Evolutionary conservation across 2,329 filamentous ascomycete species (phyloP), one percentile per base, ranked within the genome.

Genomic region (Colletotrichum sp.): DNA sequence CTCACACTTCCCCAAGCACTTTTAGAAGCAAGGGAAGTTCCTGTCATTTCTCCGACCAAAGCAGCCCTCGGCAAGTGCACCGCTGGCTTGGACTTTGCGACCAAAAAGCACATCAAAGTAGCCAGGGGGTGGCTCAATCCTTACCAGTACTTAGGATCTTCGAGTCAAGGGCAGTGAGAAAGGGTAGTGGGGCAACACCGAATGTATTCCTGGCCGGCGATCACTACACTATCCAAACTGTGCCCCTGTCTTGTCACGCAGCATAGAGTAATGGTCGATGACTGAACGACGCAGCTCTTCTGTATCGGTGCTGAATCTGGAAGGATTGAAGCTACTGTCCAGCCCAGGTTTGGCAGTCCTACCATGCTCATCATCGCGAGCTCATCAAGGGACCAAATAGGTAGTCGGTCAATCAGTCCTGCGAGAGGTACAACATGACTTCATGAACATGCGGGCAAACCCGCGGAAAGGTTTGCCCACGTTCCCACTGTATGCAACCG

Each of bases 221-320:
- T 48, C 43, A 48, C 43, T 48, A 0, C 43, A 48, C 18, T 0
- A 13, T 48, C 10, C n/a, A 22, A 12, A 13, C 43, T 3, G 43
- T 13, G 43, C 18, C 39, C 43, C 10, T 48, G 43, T 48, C 0
- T 48, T 22, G 10, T 13, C 0, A 48, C 18, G 43, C 43, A 48
- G 43, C 43, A 13, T 6, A 48, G 43, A 48, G 10, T 0, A 22
- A n/a, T 48, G 43, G n/a, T 48, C 10, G 10, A 48, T 43, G 39
- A 43, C 39, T 0, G 18, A 22, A 0, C 43, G 43, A 22, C n/a
- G n/a, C 43, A 3, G 9, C n/a, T 48, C 43, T 48, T 48, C 9
- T 22, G 2, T 48, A 0, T 48, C 0, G n/a, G 0, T n/a, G 1
- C n/a, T 22, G 18, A 22, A 22, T 48, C 43, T 0, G 0, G 43